phyloP scores from a whole-genome alignment of 169 alveolate species.

The Eimeria maxima region DNA sequence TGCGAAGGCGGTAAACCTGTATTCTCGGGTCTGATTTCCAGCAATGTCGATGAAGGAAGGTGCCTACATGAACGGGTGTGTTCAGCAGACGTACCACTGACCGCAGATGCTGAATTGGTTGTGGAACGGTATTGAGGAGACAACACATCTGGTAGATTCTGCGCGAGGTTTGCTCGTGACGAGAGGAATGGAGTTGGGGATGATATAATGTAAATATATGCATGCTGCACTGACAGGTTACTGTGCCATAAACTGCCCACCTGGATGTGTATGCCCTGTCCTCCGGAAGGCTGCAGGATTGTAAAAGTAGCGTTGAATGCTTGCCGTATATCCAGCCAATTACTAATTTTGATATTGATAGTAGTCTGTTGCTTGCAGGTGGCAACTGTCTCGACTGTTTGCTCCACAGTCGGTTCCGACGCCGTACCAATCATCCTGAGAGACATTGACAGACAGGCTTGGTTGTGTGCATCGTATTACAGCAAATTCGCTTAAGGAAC shows the following conservation, averaged over 20 bases:
- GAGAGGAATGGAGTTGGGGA: neutral
- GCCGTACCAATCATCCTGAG: conserved; percentile 79
- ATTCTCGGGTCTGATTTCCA: conserved; percentile 74
- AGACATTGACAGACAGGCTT: neutral
- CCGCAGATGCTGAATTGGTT: neutral
- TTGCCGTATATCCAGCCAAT: conserved; percentile 80
- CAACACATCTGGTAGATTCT: neutral
- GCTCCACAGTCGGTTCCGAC: conserved; percentile 78
- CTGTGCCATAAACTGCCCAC: neutral
- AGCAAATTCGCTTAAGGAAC: too few species aligned
- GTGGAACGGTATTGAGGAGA: neutral
- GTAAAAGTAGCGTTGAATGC: conserved; percentile 57
- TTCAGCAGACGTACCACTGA: neutral
- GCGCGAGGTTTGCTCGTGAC: neutral
- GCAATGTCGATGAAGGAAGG: conserved; percentile 78
- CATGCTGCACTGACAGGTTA: neutral
- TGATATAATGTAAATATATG: neutral
- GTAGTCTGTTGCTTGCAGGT: conserved; percentile 56
- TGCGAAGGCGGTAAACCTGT: conserved; percentile 77
- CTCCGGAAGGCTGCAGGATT: conserved; percentile 72
- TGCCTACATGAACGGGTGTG: conserved; percentile 30
- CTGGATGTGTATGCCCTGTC: conserved; percentile 56
- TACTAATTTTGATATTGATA: conserved; percentile 18
- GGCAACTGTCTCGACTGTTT: conserved; percentile 72
- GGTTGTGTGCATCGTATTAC: neutral